Percentiles rank a stretch among this genome's conserved stretches.
Conservation (phyloP, 2,329 filamentous ascomycete species). For the Chalara sp. region DNA sequence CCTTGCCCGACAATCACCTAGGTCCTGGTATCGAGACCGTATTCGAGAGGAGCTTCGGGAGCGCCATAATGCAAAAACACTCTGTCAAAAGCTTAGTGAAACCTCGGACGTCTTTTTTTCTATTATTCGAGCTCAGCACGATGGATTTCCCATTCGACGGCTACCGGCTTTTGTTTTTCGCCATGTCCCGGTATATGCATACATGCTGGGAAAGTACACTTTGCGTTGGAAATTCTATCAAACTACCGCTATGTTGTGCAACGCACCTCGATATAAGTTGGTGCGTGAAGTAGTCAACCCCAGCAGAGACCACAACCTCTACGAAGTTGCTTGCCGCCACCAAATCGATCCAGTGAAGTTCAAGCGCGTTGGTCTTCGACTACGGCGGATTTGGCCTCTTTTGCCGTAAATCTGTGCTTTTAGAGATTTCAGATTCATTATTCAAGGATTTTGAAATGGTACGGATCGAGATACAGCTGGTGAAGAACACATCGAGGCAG, state of each 20-base stretch:
- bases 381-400: constrained; percentile 30
- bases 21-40: constrained; percentile 25
- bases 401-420: constrained; percentile 18
- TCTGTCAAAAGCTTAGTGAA: constrained; percentile 28
- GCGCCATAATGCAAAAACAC: constrained; percentile 22
- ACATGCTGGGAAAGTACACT: constrained; percentile 33
- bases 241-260: constrained; percentile 23
- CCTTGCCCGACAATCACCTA: constrained; percentile 24
- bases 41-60: constrained; percentile 25
- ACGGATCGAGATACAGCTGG: too few relatives aligned
- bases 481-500: too few relatives aligned
- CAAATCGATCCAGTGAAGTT: constrained; percentile 26
- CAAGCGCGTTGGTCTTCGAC: constrained; percentile 17
- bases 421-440: neutral
- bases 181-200: constrained; percentile 22
- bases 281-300: constrained; percentile 33
- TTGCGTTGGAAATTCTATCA: constrained; percentile 30
- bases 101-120: constrained; percentile 32
- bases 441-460: too few relatives aligned
- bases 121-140: constrained; percentile 28
- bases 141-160: constrained; percentile 26
- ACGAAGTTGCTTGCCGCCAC: constrained; percentile 27
- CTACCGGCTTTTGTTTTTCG: constrained; percentile 9
- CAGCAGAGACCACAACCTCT: constrained; percentile 26
- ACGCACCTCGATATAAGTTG: constrained; percentile 11